phyloP scores from a whole-genome alignment of 2,329 filamentous ascomycete species.

The Ceratocystis diversiconidia region DNA sequence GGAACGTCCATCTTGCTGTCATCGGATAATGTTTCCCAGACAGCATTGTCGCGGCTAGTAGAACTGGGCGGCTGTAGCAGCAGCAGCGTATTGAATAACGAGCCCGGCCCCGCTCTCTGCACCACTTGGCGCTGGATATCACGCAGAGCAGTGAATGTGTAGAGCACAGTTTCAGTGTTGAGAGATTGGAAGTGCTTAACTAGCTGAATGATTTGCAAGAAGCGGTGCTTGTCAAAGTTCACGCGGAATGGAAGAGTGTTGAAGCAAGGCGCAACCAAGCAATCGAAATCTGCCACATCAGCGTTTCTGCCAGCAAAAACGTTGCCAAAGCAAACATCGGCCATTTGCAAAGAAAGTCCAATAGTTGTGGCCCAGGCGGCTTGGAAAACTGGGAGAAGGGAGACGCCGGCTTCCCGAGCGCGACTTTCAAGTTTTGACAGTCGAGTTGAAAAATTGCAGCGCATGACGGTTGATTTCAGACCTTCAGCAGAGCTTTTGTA shows the following conservation, averaged over 20 bases:
- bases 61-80: constrained; percentile 56
- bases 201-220: constrained; percentile 36
- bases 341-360: constrained; percentile 36
- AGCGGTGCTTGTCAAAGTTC: constrained; percentile 32
- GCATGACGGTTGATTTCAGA: background rate
- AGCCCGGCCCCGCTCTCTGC: constrained; percentile 29
- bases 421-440: background rate
- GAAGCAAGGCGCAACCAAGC: constrained; percentile 78
- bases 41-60: constrained; percentile 32
- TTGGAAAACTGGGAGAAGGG: constrained; percentile 55
- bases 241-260: constrained; percentile 68
- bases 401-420: constrained; percentile 30
- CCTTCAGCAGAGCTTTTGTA: constrained; percentile 11
- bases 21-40: constrained; percentile 46
- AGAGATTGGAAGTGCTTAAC: constrained; percentile 44
- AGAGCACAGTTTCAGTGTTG: constrained; percentile 47
- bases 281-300: constrained; percentile 49
- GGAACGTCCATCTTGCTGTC: constrained; percentile 57
- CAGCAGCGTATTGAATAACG: constrained; percentile 65
- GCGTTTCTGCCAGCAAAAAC: constrained; percentile 66
- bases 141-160: constrained; percentile 63
- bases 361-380: constrained; percentile 57
- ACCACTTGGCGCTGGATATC: constrained; percentile 44
- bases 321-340: constrained; percentile 75
- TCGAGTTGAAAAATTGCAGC: background rate